These are phyloP conservation scores for Gastrolobium villosum DNA, from an alignment of 306 rosid species.

Conservation along the genomic window DNA sequence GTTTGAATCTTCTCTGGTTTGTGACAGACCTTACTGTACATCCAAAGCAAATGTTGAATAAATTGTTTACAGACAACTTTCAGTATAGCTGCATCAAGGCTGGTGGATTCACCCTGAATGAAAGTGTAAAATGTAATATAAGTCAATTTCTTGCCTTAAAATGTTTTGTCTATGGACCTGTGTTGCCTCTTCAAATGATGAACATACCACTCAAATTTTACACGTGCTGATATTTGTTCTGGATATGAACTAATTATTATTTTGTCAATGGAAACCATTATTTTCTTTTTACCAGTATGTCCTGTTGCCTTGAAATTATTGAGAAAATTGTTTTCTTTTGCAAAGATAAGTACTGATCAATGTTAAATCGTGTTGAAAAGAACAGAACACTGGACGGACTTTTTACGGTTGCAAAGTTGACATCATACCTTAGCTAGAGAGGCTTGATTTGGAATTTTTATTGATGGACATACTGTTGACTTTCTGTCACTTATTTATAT, in stretches of 20 bases:
- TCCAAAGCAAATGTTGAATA: constrained; percentile 17
- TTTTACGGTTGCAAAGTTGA: constrained; percentile 42
- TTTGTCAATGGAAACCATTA: constrained; percentile 15
- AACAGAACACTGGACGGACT: constrained; percentile 29
- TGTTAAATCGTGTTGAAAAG: constrained; percentile 33
- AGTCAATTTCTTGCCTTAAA: constrained; percentile 21
- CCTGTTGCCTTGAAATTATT: constrained; percentile 36
- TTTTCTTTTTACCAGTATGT: constrained; percentile 29
- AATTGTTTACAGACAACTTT: constrained; percentile 19
- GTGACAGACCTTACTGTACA: constrained; percentile 11
- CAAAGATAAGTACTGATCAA: constrained; percentile 40
- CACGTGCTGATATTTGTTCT: constrained; percentile 6
- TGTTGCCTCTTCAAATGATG: constrained; percentile 36
- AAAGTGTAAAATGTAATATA: background rate
- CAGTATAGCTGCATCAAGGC: constrained; percentile 30
- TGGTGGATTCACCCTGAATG: background rate
- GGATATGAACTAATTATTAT: constrained; percentile 29
- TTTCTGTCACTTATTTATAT: constrained; percentile 18
- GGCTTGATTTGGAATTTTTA: constrained; percentile 36
- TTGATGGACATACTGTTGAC: constrained; percentile 12
- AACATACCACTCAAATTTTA: background rate
- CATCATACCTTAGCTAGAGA: constrained; percentile 25
- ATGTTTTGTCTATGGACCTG: constrained; percentile 20
- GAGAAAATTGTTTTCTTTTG: constrained; percentile 16
- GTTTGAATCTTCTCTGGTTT: constrained; percentile 30